Percentiles rank a stretch among this genome's conserved stretches.
These are phyloP conservation scores for Crepidotus sp. DNA, from an alignment of 1,284 basidiomycete species.

Conservation along the genomic window DNA sequence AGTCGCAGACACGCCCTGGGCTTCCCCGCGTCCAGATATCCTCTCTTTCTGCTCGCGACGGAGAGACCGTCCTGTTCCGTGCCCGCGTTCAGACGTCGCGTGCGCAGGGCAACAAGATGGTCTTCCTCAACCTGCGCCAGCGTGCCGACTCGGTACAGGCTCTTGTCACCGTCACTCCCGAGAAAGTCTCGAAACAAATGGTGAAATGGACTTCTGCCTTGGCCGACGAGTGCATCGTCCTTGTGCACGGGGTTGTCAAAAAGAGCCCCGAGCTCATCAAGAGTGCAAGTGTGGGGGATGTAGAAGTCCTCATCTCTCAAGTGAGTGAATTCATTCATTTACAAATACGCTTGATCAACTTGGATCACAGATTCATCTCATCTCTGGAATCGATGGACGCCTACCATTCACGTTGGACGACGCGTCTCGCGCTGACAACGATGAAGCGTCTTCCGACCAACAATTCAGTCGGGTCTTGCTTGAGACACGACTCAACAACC, in stretches of 20 bases:
- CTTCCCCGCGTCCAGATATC: conserved; percentile 53
- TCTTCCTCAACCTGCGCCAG: conserved; percentile 90
- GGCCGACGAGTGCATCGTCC: conserved; percentile 84
- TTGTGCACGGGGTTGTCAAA: conserved; percentile 78
- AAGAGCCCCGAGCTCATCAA: conserved; percentile 86
- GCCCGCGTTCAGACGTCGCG: conserved; percentile 90
- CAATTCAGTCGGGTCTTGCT: conserved; percentile 73
- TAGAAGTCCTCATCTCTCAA: conserved; percentile 83
- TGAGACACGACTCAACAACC: conserved; percentile 92
- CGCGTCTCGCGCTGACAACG: conserved; percentile 77
- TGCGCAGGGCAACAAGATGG: conserved; percentile 89
- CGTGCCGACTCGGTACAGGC: conserved; percentile 87
- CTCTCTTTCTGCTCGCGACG: conserved; percentile 61
- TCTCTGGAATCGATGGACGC: conserved; percentile 67
- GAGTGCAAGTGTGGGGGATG: conserved; percentile 81
- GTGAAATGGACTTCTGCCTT: conserved; percentile 84
- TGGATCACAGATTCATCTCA: conserved; percentile 60
- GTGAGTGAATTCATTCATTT: conserved; percentile 31
- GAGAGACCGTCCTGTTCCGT: conserved; percentile 78
- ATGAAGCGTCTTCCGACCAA: conserved; percentile 55
- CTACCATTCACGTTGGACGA: conserved; percentile 94
- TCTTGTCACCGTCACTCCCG: conserved; percentile 67
- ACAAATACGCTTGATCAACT: not conserved
- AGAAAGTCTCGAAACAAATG: conserved; percentile 95
- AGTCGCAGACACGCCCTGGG: conserved; percentile 69